These are phyloP conservation scores for Huntiella savannae DNA, from an alignment of 2,329 filamentous ascomycete genomes.

Conservation along the genomic window DNA sequence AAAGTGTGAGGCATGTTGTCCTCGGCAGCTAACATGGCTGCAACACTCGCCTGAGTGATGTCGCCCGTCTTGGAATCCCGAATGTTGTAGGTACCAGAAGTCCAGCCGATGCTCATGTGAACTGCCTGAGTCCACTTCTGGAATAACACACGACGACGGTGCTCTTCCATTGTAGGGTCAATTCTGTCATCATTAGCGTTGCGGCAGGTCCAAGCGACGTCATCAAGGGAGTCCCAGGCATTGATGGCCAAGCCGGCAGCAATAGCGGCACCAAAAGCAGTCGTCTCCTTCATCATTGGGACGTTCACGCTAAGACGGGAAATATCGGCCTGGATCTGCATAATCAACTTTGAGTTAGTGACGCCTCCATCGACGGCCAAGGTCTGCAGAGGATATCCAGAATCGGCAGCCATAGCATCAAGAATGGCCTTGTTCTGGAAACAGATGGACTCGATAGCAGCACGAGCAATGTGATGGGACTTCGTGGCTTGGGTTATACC, in stretches of 20 bases:
- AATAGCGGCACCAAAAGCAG: slow-evolving; percentile 71
- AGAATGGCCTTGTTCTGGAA: slow-evolving; percentile 87
- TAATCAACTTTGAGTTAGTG: slow-evolving; percentile 72
- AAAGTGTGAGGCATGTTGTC: background rate
- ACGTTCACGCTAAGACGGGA: slow-evolving; percentile 67
- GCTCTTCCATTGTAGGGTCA: slow-evolving; percentile 38
- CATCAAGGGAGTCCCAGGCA: slow-evolving; percentile 55
- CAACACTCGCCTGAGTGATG: background rate
- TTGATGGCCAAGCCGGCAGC: slow-evolving; percentile 70
- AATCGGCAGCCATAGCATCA: slow-evolving; percentile 79
- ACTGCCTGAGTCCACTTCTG: slow-evolving; percentile 37
- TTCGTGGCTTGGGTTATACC: slow-evolving; percentile 74
- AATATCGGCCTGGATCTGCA: slow-evolving; percentile 81
- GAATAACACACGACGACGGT: slow-evolving; percentile 24
- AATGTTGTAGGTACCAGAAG: background rate
- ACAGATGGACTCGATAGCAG: slow-evolving; percentile 78
- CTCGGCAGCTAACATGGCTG: background rate
- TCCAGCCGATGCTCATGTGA: slow-evolving; percentile 38
- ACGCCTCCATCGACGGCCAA: slow-evolving; percentile 79
- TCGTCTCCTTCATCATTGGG: slow-evolving; percentile 78
- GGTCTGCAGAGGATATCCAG: slow-evolving; percentile 51
- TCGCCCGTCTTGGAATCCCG: background rate
- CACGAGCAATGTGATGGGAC: slow-evolving; percentile 70
- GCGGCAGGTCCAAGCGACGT: slow-evolving; percentile 51
- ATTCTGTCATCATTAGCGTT: slow-evolving; percentile 34